phyloP scores from a whole-genome alignment of 805 yeast genomes.

The Candida golubevii region DNA sequence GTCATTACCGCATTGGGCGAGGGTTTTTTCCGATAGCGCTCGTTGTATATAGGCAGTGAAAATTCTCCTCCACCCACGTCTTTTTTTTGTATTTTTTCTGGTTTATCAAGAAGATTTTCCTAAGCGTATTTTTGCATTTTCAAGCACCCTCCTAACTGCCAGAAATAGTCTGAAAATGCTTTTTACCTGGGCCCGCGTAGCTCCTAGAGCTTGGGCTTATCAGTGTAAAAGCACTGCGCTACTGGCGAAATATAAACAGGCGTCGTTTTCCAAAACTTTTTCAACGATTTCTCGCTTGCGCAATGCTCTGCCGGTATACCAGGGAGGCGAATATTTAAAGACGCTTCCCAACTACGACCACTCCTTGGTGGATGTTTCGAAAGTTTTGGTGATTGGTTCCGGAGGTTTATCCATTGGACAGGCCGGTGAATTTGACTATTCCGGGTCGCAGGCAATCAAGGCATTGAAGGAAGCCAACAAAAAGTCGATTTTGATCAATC shows the following conservation, averaged over 20 bases:
- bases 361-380: conserved; percentile 74
- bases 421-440: conserved; percentile 97
- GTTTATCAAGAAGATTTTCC: no score
- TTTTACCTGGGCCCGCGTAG: conserved; percentile 7
- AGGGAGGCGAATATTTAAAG: conserved; percentile 59
- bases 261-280: neutral
- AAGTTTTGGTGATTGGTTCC: conserved; percentile 90
- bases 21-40: conserved; percentile 12
- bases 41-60: conserved; percentile 9
- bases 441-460: conserved; percentile 96
- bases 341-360: conserved; percentile 57
- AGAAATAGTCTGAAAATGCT: conserved; percentile 1
- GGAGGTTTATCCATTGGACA: conserved; percentile 98
- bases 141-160: neutral
- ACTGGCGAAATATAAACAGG: conserved; percentile 4
- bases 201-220: conserved; percentile 7
- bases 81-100: neutral
- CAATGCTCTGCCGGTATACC: conserved; percentile 37
- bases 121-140: no score
- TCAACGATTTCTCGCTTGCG: conserved; percentile 2
- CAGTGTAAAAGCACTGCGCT: conserved; percentile 5
- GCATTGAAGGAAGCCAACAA: conserved; percentile 90
- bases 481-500: conserved; percentile 81
- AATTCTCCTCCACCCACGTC: neutral
- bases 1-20: conserved; percentile 22